Evolutionary conservation across 208 protist species (phyloP), one percentile per base, ranked within the genome.

Genomic region (Trypanosoma platydactyli): DNA sequence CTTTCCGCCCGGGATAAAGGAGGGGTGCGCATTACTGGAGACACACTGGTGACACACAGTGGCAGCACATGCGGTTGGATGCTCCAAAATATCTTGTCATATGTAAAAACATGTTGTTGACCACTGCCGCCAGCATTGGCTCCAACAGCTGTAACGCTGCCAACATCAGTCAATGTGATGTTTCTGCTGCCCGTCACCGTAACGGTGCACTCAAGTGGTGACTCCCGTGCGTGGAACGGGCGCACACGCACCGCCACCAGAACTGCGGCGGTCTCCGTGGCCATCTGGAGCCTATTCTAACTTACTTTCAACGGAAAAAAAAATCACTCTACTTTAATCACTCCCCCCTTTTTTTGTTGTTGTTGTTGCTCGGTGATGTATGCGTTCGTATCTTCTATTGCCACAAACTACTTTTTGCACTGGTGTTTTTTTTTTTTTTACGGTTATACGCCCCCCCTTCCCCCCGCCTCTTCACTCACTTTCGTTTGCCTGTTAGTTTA

Each of bases 1-100:
- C 52, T 61, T 68, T 61, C 54, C n/a, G 29, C 25, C 18, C n/a
- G 16, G 24, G 63, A 52, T 1, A 49, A 22, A 46, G 30, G 42
- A 16, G 49, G 41, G 16, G 49, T 44, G 12, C 50, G 40, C 51
- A 41, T 63, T 35, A 22, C 42, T 22, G 45, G 38, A 20, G 53
- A 72, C 5, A 11, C 29, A 24, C 22, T 76, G 50, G 27, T 64
- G 50, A 42, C 71, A 5, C 48, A 57, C 6, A 91, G 54, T 12
- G 87, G 87, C 50, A 91, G 68, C 41, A 86, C 71, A 16, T 58
- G 18, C 9, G 71, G 68, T 52, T 74, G 65, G 3, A 91, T 63
- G n/a, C 78, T 84, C 83, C 85, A 91, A 53, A 94, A 91, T 1
- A 94, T 82, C 15, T 76, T 78, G 71, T 91, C 85, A 53, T 90